Percentiles rank a stretch among this genome's conserved stretches.
Conservation (phyloP, 495 filamentous ascomycete genomes). For the Aspergillus carlsbadensis region DNA sequence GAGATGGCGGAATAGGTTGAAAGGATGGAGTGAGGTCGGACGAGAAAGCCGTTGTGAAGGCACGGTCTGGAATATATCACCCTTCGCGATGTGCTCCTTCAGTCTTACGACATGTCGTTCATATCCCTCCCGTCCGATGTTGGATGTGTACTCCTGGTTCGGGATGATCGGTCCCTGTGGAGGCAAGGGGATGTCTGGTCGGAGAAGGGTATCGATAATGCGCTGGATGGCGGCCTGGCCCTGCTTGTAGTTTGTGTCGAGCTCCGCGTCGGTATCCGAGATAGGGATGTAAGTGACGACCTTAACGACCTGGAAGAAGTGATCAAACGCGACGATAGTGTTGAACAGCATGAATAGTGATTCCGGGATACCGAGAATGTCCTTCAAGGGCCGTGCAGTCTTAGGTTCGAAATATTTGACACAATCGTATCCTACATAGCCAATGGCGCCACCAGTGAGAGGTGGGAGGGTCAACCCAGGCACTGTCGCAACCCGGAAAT, state of each 20-base stretch:
- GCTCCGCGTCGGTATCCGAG: constrained; percentile 44
- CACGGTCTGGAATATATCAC: constrained; percentile 96
- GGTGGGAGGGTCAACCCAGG: constrained; percentile 79
- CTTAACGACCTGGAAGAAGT: constrained; percentile 89
- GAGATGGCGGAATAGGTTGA: constrained; percentile 97
- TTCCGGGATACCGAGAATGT: constrained; percentile 84
- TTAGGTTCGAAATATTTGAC: constrained; percentile 96
- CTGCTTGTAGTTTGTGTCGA: constrained; percentile 61
- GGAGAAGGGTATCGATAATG: constrained; percentile 66
- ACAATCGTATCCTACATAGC: constrained; percentile 97
- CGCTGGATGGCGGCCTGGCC: constrained; percentile 61
- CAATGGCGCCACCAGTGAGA: constrained; percentile 87
- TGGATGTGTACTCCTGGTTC: constrained; percentile 81
- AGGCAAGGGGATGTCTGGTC: constrained; percentile 74
- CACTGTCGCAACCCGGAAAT: constrained; percentile 73
- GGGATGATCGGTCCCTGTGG: constrained; percentile 68
- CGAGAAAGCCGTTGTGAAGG: constrained; percentile 90
- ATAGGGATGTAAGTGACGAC: constrained; percentile 82
- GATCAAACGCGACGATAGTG: constrained; percentile 91
- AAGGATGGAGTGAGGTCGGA: constrained; percentile 87
- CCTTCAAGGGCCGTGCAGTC: constrained; percentile 81
- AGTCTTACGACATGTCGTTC: constrained; percentile 77
- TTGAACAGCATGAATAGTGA: constrained; percentile 97
- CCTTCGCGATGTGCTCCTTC: constrained; percentile 83
- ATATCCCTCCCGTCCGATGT: constrained; percentile 86